A percentile compares a stretch with the other conserved stretches of the same genome.
Evolutionary conservation across 2,329 filamentous ascomycete genomes (phyloP).

Genomic region (Botrytis sinoallii): DNA sequence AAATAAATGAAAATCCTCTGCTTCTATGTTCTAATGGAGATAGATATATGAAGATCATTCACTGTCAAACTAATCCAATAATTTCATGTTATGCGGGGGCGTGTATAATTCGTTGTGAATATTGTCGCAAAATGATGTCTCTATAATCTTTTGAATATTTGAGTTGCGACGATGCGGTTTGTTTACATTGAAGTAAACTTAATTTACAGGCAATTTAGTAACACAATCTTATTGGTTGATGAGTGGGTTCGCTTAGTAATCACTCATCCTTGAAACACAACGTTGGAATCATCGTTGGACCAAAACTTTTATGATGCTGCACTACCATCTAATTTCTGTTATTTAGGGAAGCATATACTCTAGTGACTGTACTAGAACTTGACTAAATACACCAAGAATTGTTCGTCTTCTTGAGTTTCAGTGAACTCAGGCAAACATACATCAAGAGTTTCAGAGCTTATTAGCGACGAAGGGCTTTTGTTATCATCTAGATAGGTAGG

Average conservation of each 20-base stretch:
- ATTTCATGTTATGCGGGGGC: conserved; percentile 1
- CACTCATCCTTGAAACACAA: background rate
- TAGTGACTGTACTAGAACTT: background rate
- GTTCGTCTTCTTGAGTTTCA: background rate
- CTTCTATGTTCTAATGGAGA: conserved; percentile 9
- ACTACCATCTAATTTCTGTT: no score
- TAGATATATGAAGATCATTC: conserved; percentile 16
- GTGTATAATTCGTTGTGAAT: conserved; percentile 12
- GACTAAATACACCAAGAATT: background rate
- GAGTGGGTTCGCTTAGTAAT: background rate
- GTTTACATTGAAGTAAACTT: conserved; percentile 13
- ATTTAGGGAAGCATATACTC: background rate
- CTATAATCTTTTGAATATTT: background rate
- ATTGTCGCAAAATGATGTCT: conserved; percentile 20
- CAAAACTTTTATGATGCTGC: background rate
- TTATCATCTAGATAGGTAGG: background rate
- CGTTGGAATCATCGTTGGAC: background rate
- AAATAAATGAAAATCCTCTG: background rate
- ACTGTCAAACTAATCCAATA: background rate
- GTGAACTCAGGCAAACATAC: background rate
- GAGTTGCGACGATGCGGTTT: conserved; percentile 18
- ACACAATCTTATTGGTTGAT: background rate
- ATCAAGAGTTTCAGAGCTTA: background rate
- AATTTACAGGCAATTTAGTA: background rate
- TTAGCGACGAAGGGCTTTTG: background rate